A percentile compares a stretch with the other conserved stretches of the same genome.
Evolutionary conservation across 1,284 basidiomycete species (phyloP).

Genomic region (Moniliophthora roreri): DNA sequence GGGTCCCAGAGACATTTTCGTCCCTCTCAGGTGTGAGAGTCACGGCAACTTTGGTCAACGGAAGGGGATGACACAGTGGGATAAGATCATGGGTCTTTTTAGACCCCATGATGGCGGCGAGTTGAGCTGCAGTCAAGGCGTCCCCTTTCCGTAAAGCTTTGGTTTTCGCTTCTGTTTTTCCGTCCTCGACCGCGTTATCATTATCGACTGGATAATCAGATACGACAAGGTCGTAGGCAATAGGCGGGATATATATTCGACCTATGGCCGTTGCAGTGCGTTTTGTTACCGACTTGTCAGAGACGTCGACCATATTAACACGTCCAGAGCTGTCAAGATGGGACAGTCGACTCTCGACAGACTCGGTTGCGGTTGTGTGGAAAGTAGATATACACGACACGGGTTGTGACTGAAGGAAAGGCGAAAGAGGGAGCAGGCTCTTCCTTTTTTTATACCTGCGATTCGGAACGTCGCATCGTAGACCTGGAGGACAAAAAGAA

Average conservation of each 20-base stretch:
- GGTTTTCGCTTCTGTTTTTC: constrained; percentile 32
- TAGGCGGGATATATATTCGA: constrained; percentile 66
- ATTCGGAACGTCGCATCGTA: not conserved
- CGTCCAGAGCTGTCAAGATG: constrained; percentile 72
- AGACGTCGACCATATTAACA: constrained; percentile 82
- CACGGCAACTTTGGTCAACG: constrained; percentile 70
- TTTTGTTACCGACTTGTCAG: constrained; percentile 61
- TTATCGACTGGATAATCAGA: constrained; percentile 30
- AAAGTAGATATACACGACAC: not conserved
- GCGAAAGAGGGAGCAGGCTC: not conserved
- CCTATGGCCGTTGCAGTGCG: constrained; percentile 79
- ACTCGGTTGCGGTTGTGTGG: not conserved
- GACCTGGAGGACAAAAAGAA: constrained; percentile 4
- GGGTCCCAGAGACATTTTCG: constrained; percentile 9
- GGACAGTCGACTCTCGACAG: constrained; percentile 41
- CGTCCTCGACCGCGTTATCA: constrained; percentile 5
- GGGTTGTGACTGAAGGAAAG: not conserved
- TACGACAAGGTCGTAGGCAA: constrained; percentile 66
- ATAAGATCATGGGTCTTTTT: constrained; percentile 84
- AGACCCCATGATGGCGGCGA: constrained; percentile 86
- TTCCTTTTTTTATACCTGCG: not conserved
- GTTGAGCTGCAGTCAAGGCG: constrained; percentile 74
- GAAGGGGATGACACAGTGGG: constrained; percentile 82
- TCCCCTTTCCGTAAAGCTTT: constrained; percentile 72
- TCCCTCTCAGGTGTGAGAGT: constrained; percentile 46